Evolutionary conservation across 345 rosid species (phyloP).

Genomic region (Acer negundo): DNA sequence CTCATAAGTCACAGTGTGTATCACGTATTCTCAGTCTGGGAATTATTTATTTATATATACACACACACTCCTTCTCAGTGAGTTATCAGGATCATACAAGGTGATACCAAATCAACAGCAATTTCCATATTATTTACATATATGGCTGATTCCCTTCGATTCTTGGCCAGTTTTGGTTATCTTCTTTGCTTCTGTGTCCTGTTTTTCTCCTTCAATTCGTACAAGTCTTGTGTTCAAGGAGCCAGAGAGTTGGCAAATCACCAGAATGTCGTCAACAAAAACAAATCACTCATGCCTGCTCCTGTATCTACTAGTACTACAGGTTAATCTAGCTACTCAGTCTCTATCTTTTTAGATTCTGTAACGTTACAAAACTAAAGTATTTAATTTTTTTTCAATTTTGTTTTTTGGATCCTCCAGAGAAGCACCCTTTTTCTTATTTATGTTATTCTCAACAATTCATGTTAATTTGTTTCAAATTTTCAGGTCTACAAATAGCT

Average conservation of each 20-base stretch:
- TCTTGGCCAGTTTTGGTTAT: neutral
- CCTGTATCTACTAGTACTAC: too few relatives aligned
- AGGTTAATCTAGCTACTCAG: neutral
- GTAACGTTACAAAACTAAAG: too few relatives aligned
- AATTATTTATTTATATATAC: too few relatives aligned
- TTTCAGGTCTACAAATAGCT: constrained; percentile 18
- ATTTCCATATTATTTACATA: neutral
- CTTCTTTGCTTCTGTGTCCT: neutral
- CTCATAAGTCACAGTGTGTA: too few relatives aligned
- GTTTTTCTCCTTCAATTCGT: neutral
- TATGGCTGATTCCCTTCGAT: neutral
- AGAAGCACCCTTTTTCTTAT: too few relatives aligned
- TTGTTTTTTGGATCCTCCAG: too few relatives aligned
- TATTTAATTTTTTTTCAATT: too few relatives aligned
- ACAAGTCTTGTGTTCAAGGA: neutral
- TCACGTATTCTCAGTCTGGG: too few relatives aligned
- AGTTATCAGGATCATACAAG: too few relatives aligned
- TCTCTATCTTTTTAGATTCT: too few relatives aligned
- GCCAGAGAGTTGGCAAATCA: constrained; percentile 6
- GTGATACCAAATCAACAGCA: neutral
- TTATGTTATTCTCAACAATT: neutral
- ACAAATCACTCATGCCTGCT: neutral
- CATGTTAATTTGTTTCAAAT: neutral
- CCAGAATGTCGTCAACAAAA: neutral
- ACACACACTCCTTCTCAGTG: neutral